Base-by-base conservation (phyloP, 108 stramenopile genomes). In the Skeletonema tropicum region DNA sequence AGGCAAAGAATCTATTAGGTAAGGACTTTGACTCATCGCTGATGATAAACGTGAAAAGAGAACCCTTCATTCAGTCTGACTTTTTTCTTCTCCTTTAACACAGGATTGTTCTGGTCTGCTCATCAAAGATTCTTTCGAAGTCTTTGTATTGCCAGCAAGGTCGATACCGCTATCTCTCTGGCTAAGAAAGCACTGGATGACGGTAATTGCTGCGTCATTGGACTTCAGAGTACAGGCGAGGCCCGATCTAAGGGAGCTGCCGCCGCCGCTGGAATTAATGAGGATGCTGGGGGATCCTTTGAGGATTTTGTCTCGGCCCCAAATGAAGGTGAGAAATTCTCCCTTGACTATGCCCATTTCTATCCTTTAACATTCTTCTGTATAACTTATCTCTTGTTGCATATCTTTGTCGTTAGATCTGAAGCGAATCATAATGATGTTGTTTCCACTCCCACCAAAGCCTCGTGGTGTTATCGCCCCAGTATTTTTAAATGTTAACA, bases 111-210 rank as follows among this genome's bases (percentile, higher is more conserved):
- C 80, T 92, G 89, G 91, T 77, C 77, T 23, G 85, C 89, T 3
- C 89, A 92, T 60, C 89, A 89, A 70, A 66, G 91, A 38, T 92
- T 92, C 70, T 90, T 92, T 61, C 83, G 88, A 3, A 63, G 62
- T 49, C 60, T 92, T 32, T 89, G 87, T 76, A 87, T 90, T 59
- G 91, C 87, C 0, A 69, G 76, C 42, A 92, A 92, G 66, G 87
- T 90, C 12, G 83, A 87, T 21, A 85, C 66, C 33, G 83, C 88
- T 3, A 81, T 88, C 7, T 19, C 36, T 6, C 57, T 85, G 39
- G 79, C 88, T 38, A 86, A 79, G 80, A 61, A 82, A 30, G 89
- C 89, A 3, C 17, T 90, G 19, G 79, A 45, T 4, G 68, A 79
- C 15, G 87, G 86, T 25, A 32, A 88, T 36, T 89, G 88, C 61